phyloP scores from a whole-genome alignment of 2,329 filamentous ascomycete genomes.

The Colletotrichum sojae region DNA sequence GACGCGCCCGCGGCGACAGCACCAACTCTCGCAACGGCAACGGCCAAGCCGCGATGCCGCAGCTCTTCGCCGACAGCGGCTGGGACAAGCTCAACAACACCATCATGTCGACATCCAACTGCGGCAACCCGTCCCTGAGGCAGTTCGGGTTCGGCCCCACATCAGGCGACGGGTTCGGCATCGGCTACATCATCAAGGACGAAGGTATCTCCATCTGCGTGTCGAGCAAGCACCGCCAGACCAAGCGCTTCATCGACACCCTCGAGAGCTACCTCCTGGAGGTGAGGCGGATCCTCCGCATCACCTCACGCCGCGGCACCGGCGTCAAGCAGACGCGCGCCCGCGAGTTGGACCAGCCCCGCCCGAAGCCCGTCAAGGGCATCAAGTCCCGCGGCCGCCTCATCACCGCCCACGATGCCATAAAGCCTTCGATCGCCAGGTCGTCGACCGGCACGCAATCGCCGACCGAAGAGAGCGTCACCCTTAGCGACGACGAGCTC shows the following conservation, averaged over 20 bases:
- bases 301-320: constrained; percentile 66
- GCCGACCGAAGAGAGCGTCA: constrained; percentile 77
- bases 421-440: constrained; percentile 53
- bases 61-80: constrained; percentile 87
- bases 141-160: constrained; percentile 98
- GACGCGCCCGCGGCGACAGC: constrained; percentile 65
- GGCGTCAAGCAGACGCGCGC: constrained; percentile 64
- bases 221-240: constrained; percentile 94
- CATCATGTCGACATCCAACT: constrained; percentile 97
- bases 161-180: constrained; percentile 93
- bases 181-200: constrained; percentile 99
- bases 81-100: constrained; percentile 98
- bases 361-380: constrained; percentile 57
- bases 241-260: constrained; percentile 88
- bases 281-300: constrained; percentile 85
- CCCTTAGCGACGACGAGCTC: constrained; percentile 86
- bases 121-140: constrained; percentile 92
- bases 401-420: constrained; percentile 71
- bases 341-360: constrained; percentile 64
- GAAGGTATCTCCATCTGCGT: constrained; percentile 92
- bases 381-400: constrained; percentile 81
- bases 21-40: constrained; percentile 62
- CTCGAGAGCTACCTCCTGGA: constrained; percentile 93
- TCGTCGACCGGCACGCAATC: constrained; percentile 68
- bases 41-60: constrained; percentile 70